A percentile compares a stretch with the other conserved stretches of the same genome.
Conservation (phyloP, 2,329 filamentous ascomycete species). For the Metarhizium anisopliae region DNA sequence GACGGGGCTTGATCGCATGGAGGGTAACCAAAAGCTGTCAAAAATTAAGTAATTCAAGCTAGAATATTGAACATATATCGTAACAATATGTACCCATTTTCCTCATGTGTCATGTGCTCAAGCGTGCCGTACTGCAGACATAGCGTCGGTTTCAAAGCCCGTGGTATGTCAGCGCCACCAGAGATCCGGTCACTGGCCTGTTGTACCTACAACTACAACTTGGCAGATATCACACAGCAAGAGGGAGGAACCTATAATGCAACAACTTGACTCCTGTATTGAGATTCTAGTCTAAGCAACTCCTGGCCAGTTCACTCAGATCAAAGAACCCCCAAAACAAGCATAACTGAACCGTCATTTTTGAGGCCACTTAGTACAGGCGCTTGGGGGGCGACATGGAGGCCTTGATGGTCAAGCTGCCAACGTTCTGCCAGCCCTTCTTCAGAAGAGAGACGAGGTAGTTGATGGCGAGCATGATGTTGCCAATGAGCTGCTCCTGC, state of each 20-base stretch:
- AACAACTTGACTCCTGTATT: slow-evolving; percentile 2
- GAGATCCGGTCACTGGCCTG: too few relatives aligned
- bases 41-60: neutral
- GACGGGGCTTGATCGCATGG: slow-evolving; percentile 53
- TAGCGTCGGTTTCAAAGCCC: neutral
- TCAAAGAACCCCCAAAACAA: slow-evolving; percentile 5
- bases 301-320: neutral
- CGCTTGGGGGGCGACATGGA: slow-evolving; percentile 98
- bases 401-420: slow-evolving; percentile 99
- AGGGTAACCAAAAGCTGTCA: slow-evolving; percentile 54
- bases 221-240: too few relatives aligned
- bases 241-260: neutral
- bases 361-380: slow-evolving; percentile 67
- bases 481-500: slow-evolving; percentile 89
- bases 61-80: neutral
- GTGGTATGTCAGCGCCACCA: neutral
- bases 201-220: too few relatives aligned
- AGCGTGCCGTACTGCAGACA: neutral
- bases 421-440: slow-evolving; percentile 99
- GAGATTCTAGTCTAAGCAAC: slow-evolving; percentile 7
- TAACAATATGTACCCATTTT: too few relatives aligned
- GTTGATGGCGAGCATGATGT: slow-evolving; percentile 99
- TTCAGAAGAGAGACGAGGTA: slow-evolving; percentile 98
- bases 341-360: slow-evolving; percentile 8
- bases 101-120: neutral